These are phyloP conservation scores for Ogataea nonfermentans DNA, from an alignment of 805 yeast genomes.

Conservation along the genomic window DNA sequence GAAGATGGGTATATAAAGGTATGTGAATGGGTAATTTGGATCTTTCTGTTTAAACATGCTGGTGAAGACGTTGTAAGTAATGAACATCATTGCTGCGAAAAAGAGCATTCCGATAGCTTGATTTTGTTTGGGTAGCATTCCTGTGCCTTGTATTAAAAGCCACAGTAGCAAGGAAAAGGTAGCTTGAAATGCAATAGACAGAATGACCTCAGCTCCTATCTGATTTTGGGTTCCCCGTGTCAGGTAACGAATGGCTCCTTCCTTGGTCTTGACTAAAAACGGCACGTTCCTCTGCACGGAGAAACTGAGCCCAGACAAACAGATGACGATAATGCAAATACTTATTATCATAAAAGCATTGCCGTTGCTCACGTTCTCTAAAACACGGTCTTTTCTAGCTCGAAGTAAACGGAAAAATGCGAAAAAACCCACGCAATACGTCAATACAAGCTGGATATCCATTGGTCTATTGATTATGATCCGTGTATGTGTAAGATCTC, in stretches of 20 bases:
- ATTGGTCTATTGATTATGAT: constrained; percentile 44
- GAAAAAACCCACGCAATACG: constrained; percentile 47
- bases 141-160: constrained; percentile 33
- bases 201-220: constrained; percentile 64
- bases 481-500: constrained; percentile 42
- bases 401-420: constrained; percentile 45
- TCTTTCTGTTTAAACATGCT: constrained; percentile 47
- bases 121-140: constrained; percentile 3
- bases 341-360: constrained; percentile 30
- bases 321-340: constrained; percentile 40
- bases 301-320: constrained; percentile 64
- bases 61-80: constrained; percentile 41
- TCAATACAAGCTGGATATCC: constrained; percentile 41
- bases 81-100: constrained; percentile 34
- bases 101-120: constrained; percentile 21
- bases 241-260: constrained; percentile 46
- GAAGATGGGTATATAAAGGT: constrained; percentile 20
- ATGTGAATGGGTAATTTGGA: constrained; percentile 46
- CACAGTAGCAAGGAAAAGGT: constrained; percentile 43
- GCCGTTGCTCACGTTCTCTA: constrained; percentile 19
- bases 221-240: constrained; percentile 69
- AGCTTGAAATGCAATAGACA: constrained; percentile 51
- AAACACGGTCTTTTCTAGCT: constrained; percentile 40
- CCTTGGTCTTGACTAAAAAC: constrained; percentile 51
- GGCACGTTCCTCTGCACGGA: constrained; percentile 61